Conservation (phyloP, 768 basidiomycete species). For the Pleurotus giganteus region DNA sequence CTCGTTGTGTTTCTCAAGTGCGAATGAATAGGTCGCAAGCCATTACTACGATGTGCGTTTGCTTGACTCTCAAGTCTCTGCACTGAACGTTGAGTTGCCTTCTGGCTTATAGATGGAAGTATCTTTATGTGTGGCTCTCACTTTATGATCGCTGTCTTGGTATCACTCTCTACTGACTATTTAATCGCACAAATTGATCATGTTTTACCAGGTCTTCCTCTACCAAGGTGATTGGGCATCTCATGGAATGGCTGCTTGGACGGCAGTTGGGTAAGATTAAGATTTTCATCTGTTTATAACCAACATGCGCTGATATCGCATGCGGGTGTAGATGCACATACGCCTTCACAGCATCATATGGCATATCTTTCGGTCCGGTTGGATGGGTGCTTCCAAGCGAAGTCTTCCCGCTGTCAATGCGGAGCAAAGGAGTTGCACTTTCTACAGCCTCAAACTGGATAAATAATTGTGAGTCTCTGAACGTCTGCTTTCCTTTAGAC, state of each 20-base stretch:
- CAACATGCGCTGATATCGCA: not conserved
- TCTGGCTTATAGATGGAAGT: constrained; percentile 54
- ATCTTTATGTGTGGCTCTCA: constrained; percentile 64
- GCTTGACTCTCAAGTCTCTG: not conserved
- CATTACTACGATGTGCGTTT: constrained; percentile 48
- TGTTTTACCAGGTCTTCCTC: constrained; percentile 36
- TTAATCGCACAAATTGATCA: constrained; percentile 9
- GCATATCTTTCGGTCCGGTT: constrained; percentile 74
- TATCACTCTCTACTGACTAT: no score
- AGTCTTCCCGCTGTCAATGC: constrained; percentile 75
- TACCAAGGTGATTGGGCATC: constrained; percentile 57
- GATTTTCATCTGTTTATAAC: not conserved
- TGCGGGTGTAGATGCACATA: constrained; percentile 53
- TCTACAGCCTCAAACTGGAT: constrained; percentile 86
- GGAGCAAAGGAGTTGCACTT: constrained; percentile 80
- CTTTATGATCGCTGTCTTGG: constrained; percentile 61
- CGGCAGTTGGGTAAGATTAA: constrained; percentile 56
- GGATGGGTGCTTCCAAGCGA: constrained; percentile 85
- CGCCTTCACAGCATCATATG: constrained; percentile 74
- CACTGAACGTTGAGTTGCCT: not conserved
- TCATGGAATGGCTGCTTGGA: constrained; percentile 61
- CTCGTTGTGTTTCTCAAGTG: not conserved
- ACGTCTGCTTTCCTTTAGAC: not conserved
- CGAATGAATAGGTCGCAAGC: constrained; percentile 51
- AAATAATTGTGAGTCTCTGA: constrained; percentile 62